A percentile compares a stretch with the other conserved stretches of the same genome.
Conservation (phyloP, 805 yeast species). For the Metschnikowia vanudenii region DNA sequence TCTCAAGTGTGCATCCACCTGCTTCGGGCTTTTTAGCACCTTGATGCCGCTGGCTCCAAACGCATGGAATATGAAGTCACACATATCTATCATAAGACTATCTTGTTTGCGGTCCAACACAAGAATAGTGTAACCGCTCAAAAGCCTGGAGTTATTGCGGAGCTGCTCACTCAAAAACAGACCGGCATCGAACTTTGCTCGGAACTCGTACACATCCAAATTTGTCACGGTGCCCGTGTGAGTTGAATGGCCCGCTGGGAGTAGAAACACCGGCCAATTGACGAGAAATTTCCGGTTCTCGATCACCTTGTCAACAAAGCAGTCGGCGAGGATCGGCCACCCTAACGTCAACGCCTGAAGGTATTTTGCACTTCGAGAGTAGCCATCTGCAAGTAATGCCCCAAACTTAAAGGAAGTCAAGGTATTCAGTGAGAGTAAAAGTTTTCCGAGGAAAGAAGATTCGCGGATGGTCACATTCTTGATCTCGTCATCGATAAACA, state of each 20-base stretch:
- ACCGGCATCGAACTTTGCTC: constrained; percentile 34
- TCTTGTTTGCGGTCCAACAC: constrained; percentile 33
- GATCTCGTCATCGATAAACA: constrained; percentile 36
- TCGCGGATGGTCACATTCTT: constrained; percentile 27
- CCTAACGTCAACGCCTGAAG: constrained; percentile 75
- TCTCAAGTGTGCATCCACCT: constrained; percentile 6
- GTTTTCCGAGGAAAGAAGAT: constrained; percentile 3
- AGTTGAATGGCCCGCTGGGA: constrained; percentile 72
- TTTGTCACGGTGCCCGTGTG: constrained; percentile 46
- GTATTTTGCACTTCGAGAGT: constrained; percentile 69
- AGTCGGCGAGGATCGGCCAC: constrained; percentile 76
- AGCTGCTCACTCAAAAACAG: constrained; percentile 41
- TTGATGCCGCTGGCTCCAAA: constrained; percentile 40
- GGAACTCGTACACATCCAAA: constrained; percentile 46
- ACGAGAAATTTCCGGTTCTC: constrained; percentile 24
- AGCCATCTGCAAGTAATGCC: constrained; percentile 60
- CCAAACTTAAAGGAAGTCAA: constrained; percentile 42
- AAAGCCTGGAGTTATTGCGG: constrained; percentile 34
- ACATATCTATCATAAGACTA: constrained; percentile 31
- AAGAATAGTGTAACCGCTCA: constrained; percentile 34
- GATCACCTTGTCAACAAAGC: constrained; percentile 53
- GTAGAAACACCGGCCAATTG: constrained; percentile 52
- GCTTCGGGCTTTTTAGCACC: constrained; percentile 8
- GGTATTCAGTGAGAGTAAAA: constrained; percentile 8
- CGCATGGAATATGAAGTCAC: constrained; percentile 45